A percentile compares a stretch with the other conserved stretches of the same genome.
phyloP scores from a whole-genome alignment of 139 green algal species.

The Marvania coccoides region DNA sequence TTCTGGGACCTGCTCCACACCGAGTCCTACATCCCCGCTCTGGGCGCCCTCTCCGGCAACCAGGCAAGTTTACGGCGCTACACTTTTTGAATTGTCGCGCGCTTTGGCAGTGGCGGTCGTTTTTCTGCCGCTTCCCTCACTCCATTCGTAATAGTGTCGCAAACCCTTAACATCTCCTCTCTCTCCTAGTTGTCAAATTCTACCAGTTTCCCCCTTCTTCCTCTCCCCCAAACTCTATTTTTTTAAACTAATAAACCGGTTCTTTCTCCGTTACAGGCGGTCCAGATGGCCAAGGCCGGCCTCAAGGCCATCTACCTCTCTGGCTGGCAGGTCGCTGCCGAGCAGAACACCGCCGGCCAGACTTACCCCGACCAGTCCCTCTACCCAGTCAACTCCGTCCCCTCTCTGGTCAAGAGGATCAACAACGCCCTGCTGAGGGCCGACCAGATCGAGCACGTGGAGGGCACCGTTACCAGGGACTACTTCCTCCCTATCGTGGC shows the following conservation, averaged over 20 bases:
- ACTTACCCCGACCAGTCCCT: constrained; percentile 81
- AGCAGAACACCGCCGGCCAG: constrained; percentile 57
- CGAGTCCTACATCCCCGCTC: constrained; percentile 62
- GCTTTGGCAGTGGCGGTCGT: no score
- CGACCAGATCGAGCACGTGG: constrained; percentile 70
- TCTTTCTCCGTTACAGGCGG: constrained; percentile 5
- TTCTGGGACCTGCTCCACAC: constrained; percentile 68
- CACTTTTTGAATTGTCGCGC: no score
- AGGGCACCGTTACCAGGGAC: constrained; percentile 47
- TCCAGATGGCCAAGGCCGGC: constrained; percentile 45
- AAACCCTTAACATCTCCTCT: no score
- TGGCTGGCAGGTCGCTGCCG: constrained; percentile 81
- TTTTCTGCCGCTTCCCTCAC: no score
- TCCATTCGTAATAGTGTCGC: no score
- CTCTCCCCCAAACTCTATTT: no score
- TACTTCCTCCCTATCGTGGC: constrained; percentile 75
- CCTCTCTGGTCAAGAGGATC: constrained; percentile 59
- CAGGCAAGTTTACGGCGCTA: constrained; percentile 32
- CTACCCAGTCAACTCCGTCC: constrained; percentile 72
- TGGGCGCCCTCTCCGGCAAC: constrained; percentile 65
- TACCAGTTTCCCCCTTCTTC: no score
- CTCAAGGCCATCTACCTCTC: constrained; percentile 88
- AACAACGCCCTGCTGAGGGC: constrained; percentile 62
- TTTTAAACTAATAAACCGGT: no score
- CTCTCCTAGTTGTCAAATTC: no score